Percentiles rank a stretch among this genome's conserved stretches.
phyloP scores from a whole-genome alignment of 495 filamentous ascomycete species.

The Lasiosphaeriaceae sp. region DNA sequence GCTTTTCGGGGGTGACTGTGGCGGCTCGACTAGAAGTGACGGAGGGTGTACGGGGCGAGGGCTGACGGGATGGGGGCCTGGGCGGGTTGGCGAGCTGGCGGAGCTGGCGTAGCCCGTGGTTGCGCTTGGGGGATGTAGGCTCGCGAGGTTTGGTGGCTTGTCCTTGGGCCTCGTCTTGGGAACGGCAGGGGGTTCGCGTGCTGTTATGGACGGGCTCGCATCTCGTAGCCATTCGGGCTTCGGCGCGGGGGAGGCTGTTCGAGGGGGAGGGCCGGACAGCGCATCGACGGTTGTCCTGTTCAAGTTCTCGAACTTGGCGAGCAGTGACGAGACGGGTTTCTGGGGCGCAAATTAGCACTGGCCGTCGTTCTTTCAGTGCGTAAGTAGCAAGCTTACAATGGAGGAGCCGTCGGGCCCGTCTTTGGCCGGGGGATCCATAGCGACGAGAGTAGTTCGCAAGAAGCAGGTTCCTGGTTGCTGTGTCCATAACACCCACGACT shows the following conservation, averaged over 20 bases:
- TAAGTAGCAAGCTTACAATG: slow-evolving; percentile 42
- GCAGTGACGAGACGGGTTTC: slow-evolving; percentile 85
- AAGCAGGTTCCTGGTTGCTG: slow-evolving; percentile 23
- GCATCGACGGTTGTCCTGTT: slow-evolving; percentile 48
- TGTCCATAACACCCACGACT: slow-evolving; percentile 31
- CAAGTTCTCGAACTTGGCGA: slow-evolving; percentile 90
- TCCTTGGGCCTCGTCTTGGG: slow-evolving; percentile 44
- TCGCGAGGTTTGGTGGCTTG: slow-evolving; percentile 20
- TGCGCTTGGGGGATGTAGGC: slow-evolving; percentile 18
- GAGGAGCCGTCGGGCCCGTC: slow-evolving; percentile 57
- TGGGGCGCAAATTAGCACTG: slow-evolving; percentile 28
- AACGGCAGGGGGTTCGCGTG: slow-evolving; percentile 47
- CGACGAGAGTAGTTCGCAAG: slow-evolving; percentile 25
- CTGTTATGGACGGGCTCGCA: slow-evolving; percentile 45
- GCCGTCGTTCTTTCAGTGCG: background rate
- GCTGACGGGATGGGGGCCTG: slow-evolving; percentile 30
- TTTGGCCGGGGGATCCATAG: slow-evolving; percentile 37
- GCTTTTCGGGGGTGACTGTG: slow-evolving; percentile 65
- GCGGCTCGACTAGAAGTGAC: slow-evolving; percentile 68
- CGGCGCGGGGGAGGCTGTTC: slow-evolving; percentile 32
- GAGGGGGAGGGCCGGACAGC: slow-evolving; percentile 26
- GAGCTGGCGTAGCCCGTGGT: slow-evolving; percentile 16
- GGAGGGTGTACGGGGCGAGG: slow-evolving; percentile 60
- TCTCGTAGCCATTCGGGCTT: slow-evolving; percentile 40
- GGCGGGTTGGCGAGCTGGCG: slow-evolving; percentile 25